phyloP scores from a whole-genome alignment of 495 filamentous ascomycete genomes.

The Alectoria sarmentosa region DNA sequence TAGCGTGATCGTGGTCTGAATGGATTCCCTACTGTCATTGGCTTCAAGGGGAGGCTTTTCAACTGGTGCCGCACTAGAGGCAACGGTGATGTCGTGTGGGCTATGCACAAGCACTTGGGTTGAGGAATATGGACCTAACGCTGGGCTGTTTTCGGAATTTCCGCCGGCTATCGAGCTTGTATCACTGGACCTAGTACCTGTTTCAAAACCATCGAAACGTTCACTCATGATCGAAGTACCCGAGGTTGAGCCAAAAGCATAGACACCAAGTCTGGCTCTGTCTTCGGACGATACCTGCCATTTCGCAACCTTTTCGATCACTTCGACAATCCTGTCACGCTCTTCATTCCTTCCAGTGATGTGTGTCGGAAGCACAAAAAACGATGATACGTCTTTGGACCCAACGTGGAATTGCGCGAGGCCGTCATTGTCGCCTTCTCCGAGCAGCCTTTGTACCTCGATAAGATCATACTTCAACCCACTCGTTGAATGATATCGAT shows the following conservation, averaged over 20 bases:
- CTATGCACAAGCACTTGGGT: constrained; percentile 19
- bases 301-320: constrained; percentile 64
- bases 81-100: constrained; percentile 29
- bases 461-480: constrained; percentile 72
- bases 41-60: constrained; percentile 21
- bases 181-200: constrained; percentile 38
- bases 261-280: not conserved
- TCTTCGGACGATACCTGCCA: constrained; percentile 36
- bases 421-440: constrained; percentile 62
- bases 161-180: constrained; percentile 41
- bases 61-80: constrained; percentile 13
- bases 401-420: constrained; percentile 65
- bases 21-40: constrained; percentile 20
- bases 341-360: constrained; percentile 76
- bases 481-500: constrained; percentile 77
- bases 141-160: constrained; percentile 36
- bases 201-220: constrained; percentile 41
- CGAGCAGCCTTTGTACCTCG: constrained; percentile 60
- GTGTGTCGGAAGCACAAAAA: constrained; percentile 71
- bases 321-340: constrained; percentile 55
- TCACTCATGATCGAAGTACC: constrained; percentile 31
- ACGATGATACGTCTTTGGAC: constrained; percentile 73
- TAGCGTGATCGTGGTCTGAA: constrained; percentile 23
- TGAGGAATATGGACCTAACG: constrained; percentile 28
- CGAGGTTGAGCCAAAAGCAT: constrained; percentile 12